Conservation (phyloP, 148 eudicot species). For the Rhododendron kiyosumense region DNA sequence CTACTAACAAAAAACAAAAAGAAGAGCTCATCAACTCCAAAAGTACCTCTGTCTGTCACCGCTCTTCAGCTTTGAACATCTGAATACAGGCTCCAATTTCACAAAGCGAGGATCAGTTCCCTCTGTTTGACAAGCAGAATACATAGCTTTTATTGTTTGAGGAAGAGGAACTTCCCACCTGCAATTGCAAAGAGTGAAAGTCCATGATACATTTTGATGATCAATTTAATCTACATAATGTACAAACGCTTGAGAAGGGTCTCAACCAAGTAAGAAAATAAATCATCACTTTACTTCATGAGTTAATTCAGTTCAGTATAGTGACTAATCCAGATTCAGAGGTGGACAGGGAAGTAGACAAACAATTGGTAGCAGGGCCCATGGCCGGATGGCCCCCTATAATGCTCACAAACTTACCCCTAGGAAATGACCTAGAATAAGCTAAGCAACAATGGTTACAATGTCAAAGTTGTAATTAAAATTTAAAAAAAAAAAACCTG, state of each 20-base stretch:
- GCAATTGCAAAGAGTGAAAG: conserved; percentile 20
- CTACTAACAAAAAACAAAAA: not conserved
- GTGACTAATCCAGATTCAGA: not conserved
- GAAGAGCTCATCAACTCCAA: not conserved
- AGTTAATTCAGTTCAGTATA: not conserved
- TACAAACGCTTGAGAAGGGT: not conserved
- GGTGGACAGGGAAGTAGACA: not conserved
- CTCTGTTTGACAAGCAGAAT: conserved; percentile 40
- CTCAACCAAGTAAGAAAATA: not conserved
- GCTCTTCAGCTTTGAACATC: conserved; percentile 58
- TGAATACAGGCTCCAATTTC: conserved; percentile 73
- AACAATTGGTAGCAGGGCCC: not conserved
- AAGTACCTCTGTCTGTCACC: conserved; percentile 76
- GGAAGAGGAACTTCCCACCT: conserved; percentile 96
- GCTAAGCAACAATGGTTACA: not conserved
- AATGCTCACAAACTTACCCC: not conserved
- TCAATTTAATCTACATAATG: not conserved
- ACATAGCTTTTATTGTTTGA: conserved; percentile 46
- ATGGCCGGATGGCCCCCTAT: not conserved
- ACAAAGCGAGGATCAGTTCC: conserved; percentile 78
- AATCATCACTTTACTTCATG: not conserved
- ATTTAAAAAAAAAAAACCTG: not conserved
- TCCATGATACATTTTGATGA: not conserved
- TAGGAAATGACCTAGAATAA: not conserved
- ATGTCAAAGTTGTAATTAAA: not conserved